Conservation (phyloP, 345 rosid genomes). For the Tarenaya hassleriana region DNA sequence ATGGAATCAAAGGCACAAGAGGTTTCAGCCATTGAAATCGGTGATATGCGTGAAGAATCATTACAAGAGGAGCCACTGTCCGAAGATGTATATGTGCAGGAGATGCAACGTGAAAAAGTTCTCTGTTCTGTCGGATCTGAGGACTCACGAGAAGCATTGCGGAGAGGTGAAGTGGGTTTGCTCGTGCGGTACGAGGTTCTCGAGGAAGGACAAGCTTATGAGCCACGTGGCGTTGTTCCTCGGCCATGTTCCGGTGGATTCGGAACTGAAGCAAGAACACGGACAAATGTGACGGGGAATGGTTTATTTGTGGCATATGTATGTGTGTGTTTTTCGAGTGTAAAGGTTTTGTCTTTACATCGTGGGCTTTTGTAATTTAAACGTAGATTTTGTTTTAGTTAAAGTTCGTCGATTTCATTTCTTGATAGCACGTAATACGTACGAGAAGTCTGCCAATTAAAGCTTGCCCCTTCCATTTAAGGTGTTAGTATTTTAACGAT, state of each 20-base stretch:
- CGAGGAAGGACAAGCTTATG: constrained; percentile 82
- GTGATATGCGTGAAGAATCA: constrained; percentile 86
- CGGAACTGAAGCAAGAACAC: neutral
- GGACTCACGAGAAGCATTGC: constrained; percentile 95
- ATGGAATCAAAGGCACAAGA: constrained; percentile 77
- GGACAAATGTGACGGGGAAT: neutral
- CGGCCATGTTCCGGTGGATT: constrained; percentile 48
- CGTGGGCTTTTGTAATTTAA: too few species aligned
- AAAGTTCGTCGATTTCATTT: too few species aligned
- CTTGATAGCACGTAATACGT: too few species aligned
- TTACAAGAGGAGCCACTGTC: constrained; percentile 92
- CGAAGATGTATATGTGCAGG: constrained; percentile 84
- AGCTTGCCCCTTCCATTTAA: too few species aligned
- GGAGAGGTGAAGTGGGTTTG: constrained; percentile 73
- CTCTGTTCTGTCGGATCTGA: constrained; percentile 77
- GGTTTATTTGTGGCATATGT: too few species aligned
- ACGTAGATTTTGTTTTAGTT: too few species aligned
- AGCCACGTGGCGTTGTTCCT: constrained; percentile 68
- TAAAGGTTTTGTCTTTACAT: too few species aligned
- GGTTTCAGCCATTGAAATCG: constrained; percentile 85
- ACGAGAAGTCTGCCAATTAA: too few species aligned
- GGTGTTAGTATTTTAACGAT: too few species aligned
- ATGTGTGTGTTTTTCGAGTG: too few species aligned
- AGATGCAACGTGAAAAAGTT: constrained; percentile 70
- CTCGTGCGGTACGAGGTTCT: constrained; percentile 81